Evolutionary conservation across 768 basidiomycete genomes (phyloP), one percentile per base, ranked within the genome.

Genomic region (Xerocomus potaroensis): DNA sequence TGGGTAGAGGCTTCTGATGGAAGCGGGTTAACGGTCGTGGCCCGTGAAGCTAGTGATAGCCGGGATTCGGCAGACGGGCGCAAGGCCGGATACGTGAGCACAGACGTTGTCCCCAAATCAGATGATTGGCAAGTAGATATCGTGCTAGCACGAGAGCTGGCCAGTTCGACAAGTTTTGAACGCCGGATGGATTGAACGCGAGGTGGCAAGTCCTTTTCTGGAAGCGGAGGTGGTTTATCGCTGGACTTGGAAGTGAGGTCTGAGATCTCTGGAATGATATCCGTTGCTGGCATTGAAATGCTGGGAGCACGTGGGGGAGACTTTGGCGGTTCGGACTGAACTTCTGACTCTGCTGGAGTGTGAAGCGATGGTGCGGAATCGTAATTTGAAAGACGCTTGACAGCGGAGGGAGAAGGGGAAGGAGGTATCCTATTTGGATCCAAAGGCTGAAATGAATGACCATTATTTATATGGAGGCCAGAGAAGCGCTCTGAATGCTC

Each of bases 21-120:
- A 4, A 14, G 39, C 24, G 53, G 24, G 35, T 41, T 56, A 30
- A 37, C 18, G 11, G 53, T 58, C 15, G 64, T 58, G 31, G 53
- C 48, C 24, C 50, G 61, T 2, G 68, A 62, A 45, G 54, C 58
- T 10, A 62, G 40, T 32, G 66, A 69, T 40, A 68, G 49, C 24
- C 66, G 59, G 16, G 86, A 88, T 40, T 77, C 73, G 3, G 79
- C 61, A 22, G 82, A 74, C n/a, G 86, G 87, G 15, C 87, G 81
- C 50, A 88, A 71, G 15, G 60, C 73, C 19, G 86, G 83, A 58
- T 83, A 89, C 1, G 87, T 88, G 55, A 81, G 77, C n/a, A 84
- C 72, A 21, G 85, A 81, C 3, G 78, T 80, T 0, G 78, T 68
- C 27, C 77, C 69, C 34, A 78, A 48, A 48, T 75, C 77, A 3